Percentiles rank a stretch among this genome's conserved stretches.
Conservation (phyloP, 2,329 filamentous ascomycete species). For the Fusarium papillatum region DNA sequence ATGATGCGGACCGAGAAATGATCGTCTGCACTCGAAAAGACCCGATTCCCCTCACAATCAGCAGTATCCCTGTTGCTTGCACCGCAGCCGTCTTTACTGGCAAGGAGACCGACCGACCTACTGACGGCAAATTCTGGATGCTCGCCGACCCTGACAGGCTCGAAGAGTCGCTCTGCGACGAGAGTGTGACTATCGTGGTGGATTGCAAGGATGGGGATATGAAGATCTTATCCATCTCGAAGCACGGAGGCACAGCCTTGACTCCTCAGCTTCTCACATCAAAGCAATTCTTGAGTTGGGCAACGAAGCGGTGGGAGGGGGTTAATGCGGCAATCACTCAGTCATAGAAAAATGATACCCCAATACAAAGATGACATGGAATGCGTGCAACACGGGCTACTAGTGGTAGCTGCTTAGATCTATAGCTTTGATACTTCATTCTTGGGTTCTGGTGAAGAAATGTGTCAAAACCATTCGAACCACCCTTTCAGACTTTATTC, state of each 20-base stretch:
- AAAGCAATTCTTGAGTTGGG: slow-evolving; percentile 63
- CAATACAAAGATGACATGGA: slow-evolving; percentile 21
- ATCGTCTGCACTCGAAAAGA: slow-evolving; percentile 79
- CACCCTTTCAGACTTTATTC: slow-evolving; percentile 83
- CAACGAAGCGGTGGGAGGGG: slow-evolving; percentile 52
- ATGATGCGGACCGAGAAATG: slow-evolving; percentile 85
- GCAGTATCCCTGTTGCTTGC: slow-evolving; percentile 79
- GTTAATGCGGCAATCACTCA: slow-evolving; percentile 49
- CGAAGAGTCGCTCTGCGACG: slow-evolving; percentile 88
- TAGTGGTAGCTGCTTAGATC: not conserved
- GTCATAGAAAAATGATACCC: slow-evolving; percentile 47
- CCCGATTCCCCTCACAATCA: slow-evolving; percentile 69
- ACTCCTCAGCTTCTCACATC: slow-evolving; percentile 76
- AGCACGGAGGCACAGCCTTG: slow-evolving; percentile 82
- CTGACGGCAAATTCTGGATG: slow-evolving; percentile 75
- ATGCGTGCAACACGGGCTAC: not conserved
- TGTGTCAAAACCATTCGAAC: slow-evolving; percentile 88
- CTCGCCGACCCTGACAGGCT: slow-evolving; percentile 90
- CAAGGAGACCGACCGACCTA: slow-evolving; percentile 62
- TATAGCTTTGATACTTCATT: not conserved
- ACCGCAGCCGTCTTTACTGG: slow-evolving; percentile 85
- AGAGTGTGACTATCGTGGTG: slow-evolving; percentile 88
- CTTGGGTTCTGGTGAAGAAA: slow-evolving; percentile 38
- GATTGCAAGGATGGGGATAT: slow-evolving; percentile 68
- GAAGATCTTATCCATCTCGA: slow-evolving; percentile 81